phyloP scores from a whole-genome alignment of 495 filamentous ascomycete genomes.

The Hypoxylon lenormandii region DNA sequence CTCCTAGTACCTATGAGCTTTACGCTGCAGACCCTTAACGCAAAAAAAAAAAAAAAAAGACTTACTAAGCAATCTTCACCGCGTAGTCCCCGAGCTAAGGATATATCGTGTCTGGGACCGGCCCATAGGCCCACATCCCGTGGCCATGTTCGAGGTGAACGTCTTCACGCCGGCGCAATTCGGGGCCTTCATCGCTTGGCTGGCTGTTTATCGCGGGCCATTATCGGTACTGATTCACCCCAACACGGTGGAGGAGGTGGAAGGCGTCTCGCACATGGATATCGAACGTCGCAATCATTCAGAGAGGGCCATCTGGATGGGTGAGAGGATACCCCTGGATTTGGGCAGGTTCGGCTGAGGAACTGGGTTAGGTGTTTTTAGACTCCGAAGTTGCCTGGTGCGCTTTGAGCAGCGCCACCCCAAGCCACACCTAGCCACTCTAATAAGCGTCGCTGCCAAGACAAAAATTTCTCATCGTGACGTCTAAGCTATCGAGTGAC shows the following conservation, averaged over 20 bases:
- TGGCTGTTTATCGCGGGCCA: conserved; percentile 84
- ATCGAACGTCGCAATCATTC: conserved; percentile 75
- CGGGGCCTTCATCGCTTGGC: conserved; percentile 86
- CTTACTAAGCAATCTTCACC: neutral
- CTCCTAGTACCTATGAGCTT: neutral
- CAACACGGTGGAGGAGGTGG: conserved; percentile 68
- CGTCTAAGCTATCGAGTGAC: no score
- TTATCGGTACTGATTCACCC: conserved; percentile 84
- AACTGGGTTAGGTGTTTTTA: neutral
- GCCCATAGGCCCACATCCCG: conserved; percentile 83
- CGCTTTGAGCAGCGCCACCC: no score
- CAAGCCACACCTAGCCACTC: no score
- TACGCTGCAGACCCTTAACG: no score
- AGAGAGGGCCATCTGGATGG: conserved; percentile 86
- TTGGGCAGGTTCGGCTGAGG: conserved; percentile 63
- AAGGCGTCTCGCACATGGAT: conserved; percentile 43
- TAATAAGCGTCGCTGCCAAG: no score
- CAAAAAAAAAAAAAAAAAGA: no score
- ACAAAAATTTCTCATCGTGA: no score
- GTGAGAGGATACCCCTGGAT: conserved; percentile 77
- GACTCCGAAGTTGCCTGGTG: no score
- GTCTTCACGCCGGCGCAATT: conserved; percentile 86
- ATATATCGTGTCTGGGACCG: conserved; percentile 82
- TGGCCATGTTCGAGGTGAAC: conserved; percentile 94
- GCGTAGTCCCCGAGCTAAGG: conserved; percentile 81